These are phyloP conservation scores for Kandelia obovata DNA, from an alignment of 345 rosid species.

Conservation along the genomic window DNA sequence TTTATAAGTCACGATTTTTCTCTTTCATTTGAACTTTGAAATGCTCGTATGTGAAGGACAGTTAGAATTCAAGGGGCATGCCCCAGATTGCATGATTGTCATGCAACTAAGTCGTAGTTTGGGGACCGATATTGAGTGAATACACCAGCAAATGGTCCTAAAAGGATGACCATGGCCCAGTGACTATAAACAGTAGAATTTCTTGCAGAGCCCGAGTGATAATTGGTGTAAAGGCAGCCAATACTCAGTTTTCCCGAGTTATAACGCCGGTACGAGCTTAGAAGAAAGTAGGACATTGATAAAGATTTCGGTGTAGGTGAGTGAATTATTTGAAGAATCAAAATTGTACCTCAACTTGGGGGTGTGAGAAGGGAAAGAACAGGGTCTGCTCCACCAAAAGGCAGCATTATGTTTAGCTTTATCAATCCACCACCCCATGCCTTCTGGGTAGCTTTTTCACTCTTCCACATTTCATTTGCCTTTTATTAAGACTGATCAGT, in stretches of 20 bases:
- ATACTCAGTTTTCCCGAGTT: conserved; percentile 6
- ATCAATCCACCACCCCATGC: conserved; percentile 16
- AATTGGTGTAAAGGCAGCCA: conserved; percentile 12
- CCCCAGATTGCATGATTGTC: not conserved
- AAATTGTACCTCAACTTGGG: conserved; percentile 1
- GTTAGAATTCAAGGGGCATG: too few species aligned
- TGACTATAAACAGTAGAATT: not conserved
- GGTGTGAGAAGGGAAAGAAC: not conserved
- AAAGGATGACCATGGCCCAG: not conserved
- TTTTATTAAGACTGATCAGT: conserved; percentile 28
- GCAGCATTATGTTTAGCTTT: conserved; percentile 14
- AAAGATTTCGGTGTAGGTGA: conserved; percentile 4
- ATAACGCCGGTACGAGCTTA: not conserved
- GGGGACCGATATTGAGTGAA: not conserved
- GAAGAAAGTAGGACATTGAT: not conserved
- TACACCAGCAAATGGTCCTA: conserved; percentile 16
- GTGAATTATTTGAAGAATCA: not conserved
- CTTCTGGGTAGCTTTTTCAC: conserved; percentile 12
- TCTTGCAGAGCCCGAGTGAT: not conserved
- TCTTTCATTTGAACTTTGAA: too few species aligned
- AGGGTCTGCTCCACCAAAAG: conserved; percentile 31
- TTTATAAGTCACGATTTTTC: too few species aligned
- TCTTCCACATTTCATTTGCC: conserved; percentile 10
- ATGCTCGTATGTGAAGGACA: too few species aligned
- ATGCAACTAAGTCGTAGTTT: not conserved